Evolutionary conservation across 129 eudicot genomes (phyloP).

Genomic region (Flaveria robusta): DNA sequence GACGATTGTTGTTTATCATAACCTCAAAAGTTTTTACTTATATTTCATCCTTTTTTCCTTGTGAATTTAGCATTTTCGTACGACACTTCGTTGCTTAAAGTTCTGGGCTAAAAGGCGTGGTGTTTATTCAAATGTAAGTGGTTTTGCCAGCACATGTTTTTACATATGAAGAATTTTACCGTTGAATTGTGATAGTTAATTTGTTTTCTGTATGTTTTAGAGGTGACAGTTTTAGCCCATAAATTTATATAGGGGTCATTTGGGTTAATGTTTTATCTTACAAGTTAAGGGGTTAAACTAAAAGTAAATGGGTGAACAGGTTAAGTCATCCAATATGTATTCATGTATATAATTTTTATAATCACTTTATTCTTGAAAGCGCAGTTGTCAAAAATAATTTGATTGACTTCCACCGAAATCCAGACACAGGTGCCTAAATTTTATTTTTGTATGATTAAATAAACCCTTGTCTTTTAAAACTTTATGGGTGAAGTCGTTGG

Average conservation of each 20-base stretch:
- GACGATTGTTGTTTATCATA: neutral
- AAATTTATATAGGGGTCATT: neutral
- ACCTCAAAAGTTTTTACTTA: neutral
- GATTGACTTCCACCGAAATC: neutral
- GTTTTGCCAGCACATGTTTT: neutral
- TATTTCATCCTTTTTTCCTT: neutral
- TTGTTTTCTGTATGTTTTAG: neutral
- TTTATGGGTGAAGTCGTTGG: neutral
- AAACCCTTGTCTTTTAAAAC: neutral
- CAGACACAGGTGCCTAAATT: neutral
- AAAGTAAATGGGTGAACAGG: neutral
- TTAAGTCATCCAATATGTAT: neutral
- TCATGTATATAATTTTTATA: neutral
- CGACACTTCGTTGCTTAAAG: slow-evolving; percentile 83
- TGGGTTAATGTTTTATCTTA: slow-evolving; percentile 1
- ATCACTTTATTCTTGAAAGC: neutral
- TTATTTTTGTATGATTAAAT: neutral
- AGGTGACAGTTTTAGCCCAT: neutral
- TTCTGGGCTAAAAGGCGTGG: slow-evolving; percentile 96
- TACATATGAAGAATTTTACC: neutral
- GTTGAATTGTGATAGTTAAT: neutral
- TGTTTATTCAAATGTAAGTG: slow-evolving; percentile 91
- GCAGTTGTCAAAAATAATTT: neutral
- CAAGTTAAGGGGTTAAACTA: neutral
- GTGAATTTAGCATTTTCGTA: slow-evolving; percentile 68